These are phyloP conservation scores for Pichia sp. DNA, from an alignment of 1,139 yeast species.

Conservation along the genomic window DNA sequence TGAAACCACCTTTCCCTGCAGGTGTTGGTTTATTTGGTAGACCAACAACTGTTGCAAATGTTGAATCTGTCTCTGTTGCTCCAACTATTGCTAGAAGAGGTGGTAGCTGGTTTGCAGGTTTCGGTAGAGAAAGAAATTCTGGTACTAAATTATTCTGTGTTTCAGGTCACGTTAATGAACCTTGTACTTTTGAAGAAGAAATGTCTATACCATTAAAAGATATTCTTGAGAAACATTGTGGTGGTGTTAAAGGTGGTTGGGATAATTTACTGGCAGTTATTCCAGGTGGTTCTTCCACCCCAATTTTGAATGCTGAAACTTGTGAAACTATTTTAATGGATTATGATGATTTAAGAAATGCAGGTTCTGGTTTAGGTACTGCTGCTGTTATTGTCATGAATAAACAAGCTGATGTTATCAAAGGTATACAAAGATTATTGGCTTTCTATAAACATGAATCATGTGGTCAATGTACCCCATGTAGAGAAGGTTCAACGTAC, in stretches of 20 bases:
- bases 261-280: constrained; percentile 78
- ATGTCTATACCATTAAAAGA: constrained; percentile 83
- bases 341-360: constrained; percentile 76
- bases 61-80: constrained; percentile 82
- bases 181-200: constrained; percentile 88
- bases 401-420: constrained; percentile 72
- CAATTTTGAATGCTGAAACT: constrained; percentile 59
- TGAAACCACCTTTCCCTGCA: constrained; percentile 92
- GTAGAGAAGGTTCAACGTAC: constrained; percentile 93
- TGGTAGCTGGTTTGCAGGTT: constrained; percentile 74
- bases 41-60: constrained; percentile 84
- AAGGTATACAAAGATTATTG: constrained; percentile 78
- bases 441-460: constrained; percentile 85
- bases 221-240: constrained; percentile 79
- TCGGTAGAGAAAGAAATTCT: constrained; percentile 76
- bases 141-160: constrained; percentile 82
- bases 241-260: constrained; percentile 89
- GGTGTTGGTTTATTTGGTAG: constrained; percentile 88
- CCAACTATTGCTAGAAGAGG: constrained; percentile 87
- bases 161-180: constrained; percentile 85
- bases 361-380: constrained; percentile 81
- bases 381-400: constrained; percentile 90
- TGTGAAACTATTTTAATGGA: constrained; percentile 75
- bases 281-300: constrained; percentile 88
- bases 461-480: constrained; percentile 91